Conservation (phyloP, 352 stramenopile genomes). For the Halophytophthora batemanensis region DNA sequence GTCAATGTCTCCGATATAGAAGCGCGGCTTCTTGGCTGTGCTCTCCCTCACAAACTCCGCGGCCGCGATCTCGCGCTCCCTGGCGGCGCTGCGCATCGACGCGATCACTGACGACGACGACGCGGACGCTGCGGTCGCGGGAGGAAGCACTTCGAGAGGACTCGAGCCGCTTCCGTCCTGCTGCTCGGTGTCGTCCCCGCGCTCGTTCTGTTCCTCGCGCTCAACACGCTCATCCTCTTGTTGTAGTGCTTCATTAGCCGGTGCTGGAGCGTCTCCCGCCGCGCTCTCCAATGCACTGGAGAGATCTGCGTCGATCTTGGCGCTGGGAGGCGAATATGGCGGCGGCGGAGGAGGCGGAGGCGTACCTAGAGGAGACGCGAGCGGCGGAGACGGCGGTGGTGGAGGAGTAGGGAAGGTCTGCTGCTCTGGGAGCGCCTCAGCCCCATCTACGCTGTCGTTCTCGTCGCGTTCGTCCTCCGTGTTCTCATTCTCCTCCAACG, state of each 20-base stretch:
- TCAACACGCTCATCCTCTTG: conserved; percentile 16
- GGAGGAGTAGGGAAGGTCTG: conserved; percentile 43
- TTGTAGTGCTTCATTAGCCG: background rate
- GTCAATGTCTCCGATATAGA: conserved; percentile 83
- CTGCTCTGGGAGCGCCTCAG: conserved; percentile 25
- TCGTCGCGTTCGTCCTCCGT: conserved; percentile 45
- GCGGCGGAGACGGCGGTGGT: conserved; percentile 37
- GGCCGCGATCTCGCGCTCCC: conserved; percentile 69
- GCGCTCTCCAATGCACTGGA: conserved; percentile 18
- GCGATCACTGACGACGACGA: conserved; percentile 61
- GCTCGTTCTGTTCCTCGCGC: conserved; percentile 20
- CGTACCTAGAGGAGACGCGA: conserved; percentile 19
- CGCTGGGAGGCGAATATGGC: conserved; percentile 48
- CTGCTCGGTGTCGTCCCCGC: conserved; percentile 23
- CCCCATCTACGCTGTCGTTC: conserved; percentile 35
- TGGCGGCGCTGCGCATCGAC: conserved; percentile 65
- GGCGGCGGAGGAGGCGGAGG: conserved; percentile 38
- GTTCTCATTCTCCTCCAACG: conserved; percentile 52
- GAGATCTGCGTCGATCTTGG: conserved; percentile 37
- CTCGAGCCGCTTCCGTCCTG: conserved; percentile 10
- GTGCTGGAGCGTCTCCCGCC: conserved; percentile 5
- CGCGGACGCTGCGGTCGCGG: conserved; percentile 12
- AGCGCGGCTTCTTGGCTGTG: conserved; percentile 46
- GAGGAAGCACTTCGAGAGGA: background rate
- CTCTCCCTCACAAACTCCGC: conserved; percentile 36